Percentiles rank a stretch among this genome's conserved stretches.
These are phyloP conservation scores for Clarireedia homoeocarpa DNA, from an alignment of 2,329 filamentous ascomycete species.

Conservation along the genomic window DNA sequence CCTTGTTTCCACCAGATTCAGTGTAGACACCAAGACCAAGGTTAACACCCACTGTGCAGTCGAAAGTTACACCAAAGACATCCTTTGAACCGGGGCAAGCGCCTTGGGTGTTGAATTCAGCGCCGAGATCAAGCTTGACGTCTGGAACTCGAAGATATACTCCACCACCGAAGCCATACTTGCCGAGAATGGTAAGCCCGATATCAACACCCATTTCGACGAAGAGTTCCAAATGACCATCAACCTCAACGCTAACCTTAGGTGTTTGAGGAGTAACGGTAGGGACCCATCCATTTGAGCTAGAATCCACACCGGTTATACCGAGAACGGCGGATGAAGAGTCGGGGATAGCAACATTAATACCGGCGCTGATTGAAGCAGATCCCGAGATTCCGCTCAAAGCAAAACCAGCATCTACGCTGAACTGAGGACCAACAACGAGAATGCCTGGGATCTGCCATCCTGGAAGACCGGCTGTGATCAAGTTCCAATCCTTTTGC, in stretches of 20 bases:
- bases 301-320: background rate
- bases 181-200: conserved; percentile 3
- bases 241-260: conserved; percentile 4
- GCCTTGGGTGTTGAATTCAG: conserved; percentile 8
- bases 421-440: conserved; percentile 5
- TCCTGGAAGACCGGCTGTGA: conserved; percentile 5
- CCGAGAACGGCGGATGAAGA: conserved; percentile 7
- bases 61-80: conserved; percentile 7
- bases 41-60: conserved; percentile 1
- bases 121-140: conserved; percentile 1
- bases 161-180: conserved; percentile 6
- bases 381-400: conserved; percentile 1
- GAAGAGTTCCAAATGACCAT: conserved; percentile 3
- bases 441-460: conserved; percentile 4
- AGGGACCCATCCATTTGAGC: conserved; percentile 3
- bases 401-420: conserved; percentile 6
- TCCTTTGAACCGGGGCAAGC: conserved; percentile 2
- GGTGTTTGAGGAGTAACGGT: conserved; percentile 2
- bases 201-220: conserved; percentile 3
- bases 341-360: conserved; percentile 1
- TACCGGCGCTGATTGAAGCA: background rate
- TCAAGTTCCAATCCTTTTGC: conserved; percentile 4
- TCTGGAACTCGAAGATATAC: conserved; percentile 3
- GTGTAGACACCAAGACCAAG: conserved; percentile 5
- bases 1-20: background rate